These are phyloP conservation scores for Aspergillus amoenus DNA, from an alignment of 2,329 filamentous ascomycete genomes.

Conservation along the genomic window DNA sequence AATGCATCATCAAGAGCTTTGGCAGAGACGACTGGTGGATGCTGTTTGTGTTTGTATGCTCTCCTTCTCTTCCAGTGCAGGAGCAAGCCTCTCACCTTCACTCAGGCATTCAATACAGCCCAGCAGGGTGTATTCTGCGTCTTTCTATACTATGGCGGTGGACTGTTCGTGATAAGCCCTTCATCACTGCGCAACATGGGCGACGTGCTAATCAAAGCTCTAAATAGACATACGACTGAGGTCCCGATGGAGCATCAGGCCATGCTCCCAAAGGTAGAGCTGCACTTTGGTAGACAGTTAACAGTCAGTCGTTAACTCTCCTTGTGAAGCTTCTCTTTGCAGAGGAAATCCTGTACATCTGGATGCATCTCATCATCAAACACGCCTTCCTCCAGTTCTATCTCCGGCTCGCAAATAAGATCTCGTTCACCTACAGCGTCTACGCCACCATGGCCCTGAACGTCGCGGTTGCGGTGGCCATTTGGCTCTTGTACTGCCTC, in stretches of 20 bases:
- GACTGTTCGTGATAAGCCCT: not conserved
- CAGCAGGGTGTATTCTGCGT: not conserved
- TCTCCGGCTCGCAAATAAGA: conserved; percentile 5
- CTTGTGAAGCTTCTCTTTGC: conserved; percentile 6
- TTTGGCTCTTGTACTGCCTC: conserved; percentile 5
- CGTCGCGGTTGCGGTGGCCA: not conserved
- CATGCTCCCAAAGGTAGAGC: not conserved
- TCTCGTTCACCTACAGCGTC: not conserved
- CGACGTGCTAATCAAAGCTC: too few relatives aligned
- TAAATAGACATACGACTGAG: too few relatives aligned
- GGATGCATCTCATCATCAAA: conserved; percentile 11
- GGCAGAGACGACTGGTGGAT: conserved; percentile 9
- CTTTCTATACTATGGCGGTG: conserved; percentile 1
- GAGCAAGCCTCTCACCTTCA: too few relatives aligned
- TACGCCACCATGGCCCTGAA: conserved; percentile 1
- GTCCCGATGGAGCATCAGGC: not conserved
- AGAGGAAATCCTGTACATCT: conserved; percentile 10
- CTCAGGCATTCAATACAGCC: not conserved
- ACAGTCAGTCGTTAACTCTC: too few relatives aligned
- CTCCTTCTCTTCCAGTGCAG: too few relatives aligned
- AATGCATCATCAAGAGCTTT: conserved; percentile 6
- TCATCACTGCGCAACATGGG: too few relatives aligned
- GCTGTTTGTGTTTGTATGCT: not conserved
- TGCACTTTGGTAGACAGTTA: too few relatives aligned
- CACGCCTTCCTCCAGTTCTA: conserved; percentile 9